Base-by-base conservation (phyloP, 352 stramenopile species). In the Stephanocyclus meneghinianus region DNA sequence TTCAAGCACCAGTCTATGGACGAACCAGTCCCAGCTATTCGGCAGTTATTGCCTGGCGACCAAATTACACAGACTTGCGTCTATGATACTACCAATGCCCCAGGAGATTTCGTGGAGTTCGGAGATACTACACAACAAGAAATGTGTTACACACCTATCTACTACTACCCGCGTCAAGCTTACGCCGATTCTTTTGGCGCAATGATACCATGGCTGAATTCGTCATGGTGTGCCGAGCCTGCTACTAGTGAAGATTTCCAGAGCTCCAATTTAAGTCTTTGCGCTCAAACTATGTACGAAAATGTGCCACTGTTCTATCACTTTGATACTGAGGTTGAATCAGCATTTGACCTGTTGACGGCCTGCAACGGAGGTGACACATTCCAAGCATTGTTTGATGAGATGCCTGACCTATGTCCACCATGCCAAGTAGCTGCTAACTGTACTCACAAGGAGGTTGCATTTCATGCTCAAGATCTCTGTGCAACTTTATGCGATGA, bases 71-170 rank as follows among this genome's bases (percentile, higher is more conserved):
- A 55, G n/a, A 55, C 45, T 9, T 74, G 67, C 21, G 21, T 56
- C 6, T 74, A 64, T 53, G 67, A 74, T 44, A 74, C 67, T 32
- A 44, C 51, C 5, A 56, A 29, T 35, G 21, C n/a, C 5, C 13
- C 50, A 32, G 50, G 18, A 74, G 21, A 26, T 57, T 40, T 40
- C 35, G 67, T 74, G 5, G 48, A 74, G 18, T 64, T 74, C 55
- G 67, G 67, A 55, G 67, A 74, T 29, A 40, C 53, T 13, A 56
- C 51, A 42, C 30, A 74, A 21, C 16, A 66, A 13, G 67, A 74
- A 56, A 74, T 74, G 67, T 74, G 67, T 63, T 63, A 62, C 53
- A 44, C 53, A n/a, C 21, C 53, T 8, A 40, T 62, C 16, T 62
- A 62, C 29, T 62, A 55, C 21, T 68, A 50, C 35, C 37, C 21